phyloP scores from a whole-genome alignment of 2,329 filamentous ascomycete species.

The Chrysoporthe austroafricana region DNA sequence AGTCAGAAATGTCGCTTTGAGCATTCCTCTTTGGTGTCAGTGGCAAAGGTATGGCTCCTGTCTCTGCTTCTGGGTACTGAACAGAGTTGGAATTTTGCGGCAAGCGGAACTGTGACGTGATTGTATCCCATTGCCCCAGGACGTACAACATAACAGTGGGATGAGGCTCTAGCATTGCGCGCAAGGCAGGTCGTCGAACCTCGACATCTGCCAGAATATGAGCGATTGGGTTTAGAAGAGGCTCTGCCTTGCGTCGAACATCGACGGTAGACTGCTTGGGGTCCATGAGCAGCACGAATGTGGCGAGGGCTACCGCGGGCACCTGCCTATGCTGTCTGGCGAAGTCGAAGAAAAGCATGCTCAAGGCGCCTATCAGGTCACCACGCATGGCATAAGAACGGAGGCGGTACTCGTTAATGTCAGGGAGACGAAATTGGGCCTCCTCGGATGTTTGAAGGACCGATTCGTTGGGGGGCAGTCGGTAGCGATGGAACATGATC shows the following conservation, averaged over 20 bases:
- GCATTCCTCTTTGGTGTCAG: background rate
- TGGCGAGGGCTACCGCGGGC: constrained; percentile 43
- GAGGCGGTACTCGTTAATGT: constrained; percentile 19
- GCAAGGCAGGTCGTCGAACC: constrained; percentile 26
- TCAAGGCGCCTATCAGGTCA: constrained; percentile 38
- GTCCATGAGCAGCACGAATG: constrained; percentile 45
- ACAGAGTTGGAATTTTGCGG: background rate
- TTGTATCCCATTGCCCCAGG: constrained; percentile 23
- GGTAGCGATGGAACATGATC: constrained; percentile 42
- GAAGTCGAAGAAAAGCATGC: constrained; percentile 38
- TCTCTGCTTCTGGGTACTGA: background rate
- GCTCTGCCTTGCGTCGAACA: constrained; percentile 30
- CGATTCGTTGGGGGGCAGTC: constrained; percentile 3
- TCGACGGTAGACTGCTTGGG: constrained; percentile 30
- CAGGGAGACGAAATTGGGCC: constrained; percentile 34
- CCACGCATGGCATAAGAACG: constrained; percentile 29
- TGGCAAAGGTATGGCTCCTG: background rate
- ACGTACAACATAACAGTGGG: constrained; percentile 33
- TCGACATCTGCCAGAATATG: constrained; percentile 28
- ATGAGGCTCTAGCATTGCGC: constrained; percentile 30
- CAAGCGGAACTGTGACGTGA: constrained; percentile 24
- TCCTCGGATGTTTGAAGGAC: constrained; percentile 22
- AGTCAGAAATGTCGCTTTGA: background rate
- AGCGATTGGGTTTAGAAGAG: constrained; percentile 35
- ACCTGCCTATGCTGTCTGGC: constrained; percentile 35